Evolutionary conservation across 768 basidiomycete genomes (phyloP), one percentile per base, ranked within the genome.

Genomic region (Pulveroboletus sp.): DNA sequence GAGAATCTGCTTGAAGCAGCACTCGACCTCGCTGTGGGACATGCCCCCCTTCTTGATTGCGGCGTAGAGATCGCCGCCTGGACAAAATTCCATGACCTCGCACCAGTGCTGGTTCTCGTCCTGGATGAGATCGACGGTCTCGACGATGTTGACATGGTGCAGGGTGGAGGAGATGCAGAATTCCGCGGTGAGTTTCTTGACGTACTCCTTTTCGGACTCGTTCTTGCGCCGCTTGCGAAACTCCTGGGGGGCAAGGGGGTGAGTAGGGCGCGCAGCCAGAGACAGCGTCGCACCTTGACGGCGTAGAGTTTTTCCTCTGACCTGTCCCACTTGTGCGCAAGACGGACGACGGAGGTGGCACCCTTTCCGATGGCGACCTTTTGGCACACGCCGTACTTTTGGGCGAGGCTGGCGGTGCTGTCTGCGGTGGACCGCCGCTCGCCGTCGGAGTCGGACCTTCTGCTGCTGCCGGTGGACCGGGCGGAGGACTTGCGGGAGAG

Each of bases 61-160:
- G 23, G 94, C 94, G 66, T 99, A 99, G 31, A 99, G 77, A 72
- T 99, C 95, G 2, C 95, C 95, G 37, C 97, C 97, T 4, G 94
- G 94, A 64, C 95, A 99, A 66, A 93, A 99, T 69, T 98, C 97
- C 95, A 99, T 98, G 39, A 99, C 95, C 68, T 98, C 97, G 64
- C 95, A 99, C 95, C 95, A 99, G 63, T 93, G 85, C 53, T 91
- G 85, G 53, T 74, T 81, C 71, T 99, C 95, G 69, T 99, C 97
- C 61, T 99, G 97, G n/a, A 99, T 89, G 50, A 99, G 84, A 68
- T 99, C 95, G 50, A 99, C 95, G 6, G 95, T 99, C 74, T 98
- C 94, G 64, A 98, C 94, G 60, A 98, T 81, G 67, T 98, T 98
- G 62, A 83, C 74, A 64, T 95, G 94, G 65, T 92, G 91, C 24